Conservation (phyloP, 2,329 filamentous ascomycete genomes). For the Stagonosporopsis tanaceti region DNA sequence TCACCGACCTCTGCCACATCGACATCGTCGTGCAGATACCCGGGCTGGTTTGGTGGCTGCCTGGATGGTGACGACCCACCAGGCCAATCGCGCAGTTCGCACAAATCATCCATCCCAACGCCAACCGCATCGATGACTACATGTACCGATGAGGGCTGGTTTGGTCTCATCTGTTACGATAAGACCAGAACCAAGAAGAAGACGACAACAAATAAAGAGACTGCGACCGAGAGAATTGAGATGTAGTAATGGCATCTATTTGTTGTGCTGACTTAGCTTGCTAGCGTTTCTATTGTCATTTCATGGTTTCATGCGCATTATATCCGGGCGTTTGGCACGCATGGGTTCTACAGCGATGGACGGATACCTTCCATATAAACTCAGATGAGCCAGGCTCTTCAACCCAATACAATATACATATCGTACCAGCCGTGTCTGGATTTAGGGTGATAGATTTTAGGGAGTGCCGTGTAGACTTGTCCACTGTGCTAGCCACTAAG, state of each 20-base stretch:
- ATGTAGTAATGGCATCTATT: conserved; percentile 23
- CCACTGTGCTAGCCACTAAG: too few relatives aligned
- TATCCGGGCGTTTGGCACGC: conserved; percentile 16
- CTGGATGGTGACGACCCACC: conserved; percentile 59
- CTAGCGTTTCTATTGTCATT: not conserved
- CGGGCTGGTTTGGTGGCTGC: conserved; percentile 59
- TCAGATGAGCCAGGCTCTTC: not conserved
- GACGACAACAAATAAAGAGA: conserved; percentile 11
- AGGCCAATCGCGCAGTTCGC: conserved; percentile 36
- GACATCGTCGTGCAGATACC: conserved; percentile 53
- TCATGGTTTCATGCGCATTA: conserved; percentile 9
- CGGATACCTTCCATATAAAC: not conserved
- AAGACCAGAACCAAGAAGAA: conserved; percentile 29
- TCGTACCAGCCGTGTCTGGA: too few relatives aligned
- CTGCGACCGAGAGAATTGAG: conserved; percentile 36
- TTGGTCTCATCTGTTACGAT: conserved; percentile 43
- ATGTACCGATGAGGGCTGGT: conserved; percentile 40
- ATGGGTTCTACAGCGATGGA: not conserved
- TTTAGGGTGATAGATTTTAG: too few relatives aligned
- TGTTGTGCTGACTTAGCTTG: not conserved
- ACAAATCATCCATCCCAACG: conserved; percentile 31
- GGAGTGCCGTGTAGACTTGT: too few relatives aligned
- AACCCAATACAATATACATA: not conserved
- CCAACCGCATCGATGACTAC: conserved; percentile 29
- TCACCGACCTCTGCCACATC: conserved; percentile 42